phyloP scores from a whole-genome alignment of 306 rosid genomes.

The Styphnolobium japonicum region DNA sequence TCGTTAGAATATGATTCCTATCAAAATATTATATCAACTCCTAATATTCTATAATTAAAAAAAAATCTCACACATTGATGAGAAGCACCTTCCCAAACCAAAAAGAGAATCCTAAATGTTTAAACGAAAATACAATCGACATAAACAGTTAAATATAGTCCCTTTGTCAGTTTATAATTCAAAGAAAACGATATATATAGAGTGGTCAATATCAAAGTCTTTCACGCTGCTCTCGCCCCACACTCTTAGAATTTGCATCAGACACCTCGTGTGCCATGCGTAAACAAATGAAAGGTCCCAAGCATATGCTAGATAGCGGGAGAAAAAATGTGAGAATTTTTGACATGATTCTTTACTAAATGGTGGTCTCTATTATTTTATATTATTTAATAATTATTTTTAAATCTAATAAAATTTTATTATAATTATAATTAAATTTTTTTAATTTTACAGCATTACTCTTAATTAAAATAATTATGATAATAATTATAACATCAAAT shows the following conservation, averaged over 20 bases:
- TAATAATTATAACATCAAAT: not conserved
- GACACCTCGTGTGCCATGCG: conserved; percentile 20
- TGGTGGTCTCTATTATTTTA: too few relatives aligned
- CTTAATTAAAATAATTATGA: not conserved
- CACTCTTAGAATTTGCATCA: conserved; percentile 10
- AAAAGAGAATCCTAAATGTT: not conserved
- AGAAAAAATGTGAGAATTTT: too few relatives aligned
- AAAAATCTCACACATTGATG: not conserved
- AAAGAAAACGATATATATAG: conserved; percentile 20
- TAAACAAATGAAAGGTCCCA: conserved; percentile 10
- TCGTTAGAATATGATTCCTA: too few relatives aligned
- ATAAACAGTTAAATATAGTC: not conserved
- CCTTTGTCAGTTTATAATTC: not conserved
- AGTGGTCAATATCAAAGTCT: conserved; percentile 21
- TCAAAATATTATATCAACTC: too few relatives aligned
- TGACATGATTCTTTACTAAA: too few relatives aligned
- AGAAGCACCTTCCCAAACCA: not conserved
- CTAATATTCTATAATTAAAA: not conserved
- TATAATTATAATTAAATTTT: too few relatives aligned
- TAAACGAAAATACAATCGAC: not conserved
- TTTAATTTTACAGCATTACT: too few relatives aligned
- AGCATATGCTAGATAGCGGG: too few relatives aligned
- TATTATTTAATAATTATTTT: too few relatives aligned
- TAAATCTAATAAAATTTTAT: too few relatives aligned
- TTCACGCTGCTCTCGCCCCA: conserved; percentile 17